These are phyloP conservation scores for Peronospora destructor DNA, from an alignment of 352 stramenopile species.

Conservation along the genomic window DNA sequence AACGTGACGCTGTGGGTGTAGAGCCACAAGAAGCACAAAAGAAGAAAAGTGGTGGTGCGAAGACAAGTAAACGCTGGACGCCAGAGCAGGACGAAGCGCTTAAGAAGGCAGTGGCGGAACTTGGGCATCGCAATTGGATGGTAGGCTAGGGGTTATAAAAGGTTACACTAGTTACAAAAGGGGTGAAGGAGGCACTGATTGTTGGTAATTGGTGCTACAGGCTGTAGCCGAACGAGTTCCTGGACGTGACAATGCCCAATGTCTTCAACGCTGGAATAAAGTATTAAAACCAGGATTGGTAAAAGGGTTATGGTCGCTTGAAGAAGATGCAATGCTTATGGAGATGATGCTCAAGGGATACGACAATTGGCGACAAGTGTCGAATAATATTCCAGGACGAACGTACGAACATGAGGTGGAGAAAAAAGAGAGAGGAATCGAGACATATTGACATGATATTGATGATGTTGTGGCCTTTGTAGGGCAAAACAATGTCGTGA, in stretches of 20 bases:
- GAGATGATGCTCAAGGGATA: constrained; percentile 80
- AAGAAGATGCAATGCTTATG: constrained; percentile 86
- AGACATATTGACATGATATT: background rate
- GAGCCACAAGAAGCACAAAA: constrained; percentile 41
- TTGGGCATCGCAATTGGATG: constrained; percentile 87
- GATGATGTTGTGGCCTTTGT: background rate
- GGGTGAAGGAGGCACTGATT: background rate
- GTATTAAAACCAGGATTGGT: constrained; percentile 89
- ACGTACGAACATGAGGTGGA: constrained; percentile 31
- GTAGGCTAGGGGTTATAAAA: constrained; percentile 26
- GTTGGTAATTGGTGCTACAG: constrained; percentile 9
- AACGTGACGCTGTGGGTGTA: constrained; percentile 18
- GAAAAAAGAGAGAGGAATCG: background rate
- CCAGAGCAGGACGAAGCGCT: constrained; percentile 82
- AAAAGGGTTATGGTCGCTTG: constrained; percentile 89
- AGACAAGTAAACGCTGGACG: constrained; percentile 67
- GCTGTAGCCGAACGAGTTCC: constrained; percentile 57
- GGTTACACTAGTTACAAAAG: background rate
- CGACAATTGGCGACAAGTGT: constrained; percentile 67
- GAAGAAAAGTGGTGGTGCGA: constrained; percentile 30
- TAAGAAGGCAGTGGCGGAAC: constrained; percentile 63
- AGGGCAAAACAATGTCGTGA: constrained; percentile 94
- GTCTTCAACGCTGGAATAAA: constrained; percentile 83
- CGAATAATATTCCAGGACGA: constrained; percentile 56
- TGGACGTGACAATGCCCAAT: constrained; percentile 72